phyloP scores from a whole-genome alignment of 192 early-diverging fungal species.

The Haplosporangium gracile region DNA sequence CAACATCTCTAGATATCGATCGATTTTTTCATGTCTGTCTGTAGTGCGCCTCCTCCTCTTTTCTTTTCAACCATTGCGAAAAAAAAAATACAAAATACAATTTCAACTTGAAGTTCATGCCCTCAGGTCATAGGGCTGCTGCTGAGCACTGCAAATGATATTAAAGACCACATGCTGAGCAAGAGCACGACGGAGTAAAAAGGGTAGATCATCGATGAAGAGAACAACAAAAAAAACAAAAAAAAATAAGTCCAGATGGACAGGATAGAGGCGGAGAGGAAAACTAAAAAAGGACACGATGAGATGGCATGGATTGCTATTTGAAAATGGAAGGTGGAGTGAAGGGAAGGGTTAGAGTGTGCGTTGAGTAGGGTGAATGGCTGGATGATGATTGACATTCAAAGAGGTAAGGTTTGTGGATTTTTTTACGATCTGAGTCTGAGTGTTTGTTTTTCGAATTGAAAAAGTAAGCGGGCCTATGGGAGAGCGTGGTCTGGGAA shows the following conservation, averaged over 20 bases:
- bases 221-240: neutral
- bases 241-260: constrained; percentile 14
- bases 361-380: neutral
- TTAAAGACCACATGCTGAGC: neutral
- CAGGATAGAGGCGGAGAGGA: constrained; percentile 3
- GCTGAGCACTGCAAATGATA: neutral
- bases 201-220: constrained; percentile 1
- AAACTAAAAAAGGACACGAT: neutral
- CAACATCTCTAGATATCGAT: neutral
- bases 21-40: neutral
- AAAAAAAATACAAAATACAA: neutral
- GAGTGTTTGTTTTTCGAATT: neutral
- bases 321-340: neutral
- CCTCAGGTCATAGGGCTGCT: neutral
- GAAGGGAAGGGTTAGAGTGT: neutral
- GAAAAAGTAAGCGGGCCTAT: neutral
- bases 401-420: neutral
- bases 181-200: neutral
- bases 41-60: neutral
- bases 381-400: neutral
- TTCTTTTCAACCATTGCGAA: neutral
- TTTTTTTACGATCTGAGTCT: constrained; percentile 1
- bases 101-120: neutral
- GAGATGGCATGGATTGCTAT: neutral
- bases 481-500: neutral